Conservation (phyloP, 305 asterid species). For the Fraxinus paxiana region DNA sequence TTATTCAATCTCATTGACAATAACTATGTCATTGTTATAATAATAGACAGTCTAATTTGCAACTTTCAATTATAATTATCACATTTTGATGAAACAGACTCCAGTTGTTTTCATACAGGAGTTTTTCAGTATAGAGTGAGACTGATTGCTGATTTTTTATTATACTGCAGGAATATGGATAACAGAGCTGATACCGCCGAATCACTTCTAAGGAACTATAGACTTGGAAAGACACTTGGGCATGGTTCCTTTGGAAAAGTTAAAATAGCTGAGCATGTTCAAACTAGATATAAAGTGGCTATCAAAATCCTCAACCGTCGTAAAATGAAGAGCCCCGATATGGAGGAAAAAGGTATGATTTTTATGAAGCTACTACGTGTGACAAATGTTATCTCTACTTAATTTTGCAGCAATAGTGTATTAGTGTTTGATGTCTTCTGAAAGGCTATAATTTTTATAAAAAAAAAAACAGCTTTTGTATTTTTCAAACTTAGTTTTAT, state of each 20-base stretch:
- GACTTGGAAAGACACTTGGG: slow-evolving; percentile 83
- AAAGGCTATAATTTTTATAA: slow-evolving; percentile 7
- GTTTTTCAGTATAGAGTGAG: background rate
- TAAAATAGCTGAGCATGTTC: slow-evolving; percentile 80
- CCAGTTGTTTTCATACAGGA: background rate
- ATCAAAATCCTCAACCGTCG: slow-evolving; percentile 83
- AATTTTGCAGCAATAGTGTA: background rate
- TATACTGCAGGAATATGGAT: slow-evolving; percentile 56
- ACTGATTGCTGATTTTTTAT: slow-evolving; percentile 7
- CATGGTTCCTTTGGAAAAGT: slow-evolving; percentile 94
- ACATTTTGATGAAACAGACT: background rate
- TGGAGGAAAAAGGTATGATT: slow-evolving; percentile 82
- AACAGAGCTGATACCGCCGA: slow-evolving; percentile 43
- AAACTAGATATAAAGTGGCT: slow-evolving; percentile 83
- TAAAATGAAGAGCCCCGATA: slow-evolving; percentile 69
- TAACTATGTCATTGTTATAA: too few relatives aligned
- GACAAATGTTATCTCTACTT: background rate
- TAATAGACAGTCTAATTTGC: too few relatives aligned
- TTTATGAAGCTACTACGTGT: background rate
- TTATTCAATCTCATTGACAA: too few relatives aligned
- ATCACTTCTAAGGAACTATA: slow-evolving; percentile 54
- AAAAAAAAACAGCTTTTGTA: too few relatives aligned
- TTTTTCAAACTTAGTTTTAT: background rate
- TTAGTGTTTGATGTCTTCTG: background rate
- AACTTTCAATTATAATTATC: too few relatives aligned